Evolutionary conservation across 208 protist species (phyloP).

Genomic region (Strigomonas culicis): DNA sequence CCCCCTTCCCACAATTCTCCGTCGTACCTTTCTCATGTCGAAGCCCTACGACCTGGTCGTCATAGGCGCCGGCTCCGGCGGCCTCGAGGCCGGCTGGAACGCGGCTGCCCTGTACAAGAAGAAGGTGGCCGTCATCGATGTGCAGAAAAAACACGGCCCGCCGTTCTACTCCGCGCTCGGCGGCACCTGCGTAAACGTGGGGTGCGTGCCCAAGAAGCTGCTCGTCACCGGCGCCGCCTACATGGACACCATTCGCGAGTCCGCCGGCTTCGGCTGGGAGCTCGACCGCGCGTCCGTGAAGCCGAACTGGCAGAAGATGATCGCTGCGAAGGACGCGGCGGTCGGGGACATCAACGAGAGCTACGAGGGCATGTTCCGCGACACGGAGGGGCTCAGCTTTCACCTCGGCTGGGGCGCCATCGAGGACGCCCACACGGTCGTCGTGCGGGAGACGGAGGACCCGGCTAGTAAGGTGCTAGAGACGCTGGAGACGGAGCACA

Average conservation of each 20-base stretch:
- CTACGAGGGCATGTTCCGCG: slow-evolving; percentile 87
- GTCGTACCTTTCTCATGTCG: slow-evolving; percentile 39
- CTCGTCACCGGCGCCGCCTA: slow-evolving; percentile 86
- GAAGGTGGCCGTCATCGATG: slow-evolving; percentile 85
- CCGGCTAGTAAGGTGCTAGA: slow-evolving; percentile 45
- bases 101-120: slow-evolving; percentile 79
- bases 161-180: slow-evolving; percentile 76
- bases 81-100: slow-evolving; percentile 85
- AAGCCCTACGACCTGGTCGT: slow-evolving; percentile 88
- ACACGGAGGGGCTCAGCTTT: slow-evolving; percentile 84
- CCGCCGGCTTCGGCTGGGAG: slow-evolving; percentile 80
- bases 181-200: slow-evolving; percentile 86
- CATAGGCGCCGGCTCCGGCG: slow-evolving; percentile 85
- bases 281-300: slow-evolving; percentile 35
- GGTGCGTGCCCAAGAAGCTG: slow-evolving; percentile 89
- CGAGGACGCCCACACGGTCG: slow-evolving; percentile 65
- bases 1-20: slow-evolving; percentile 38
- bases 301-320: slow-evolving; percentile 85
- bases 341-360: slow-evolving; percentile 87
- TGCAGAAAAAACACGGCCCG: slow-evolving; percentile 74
- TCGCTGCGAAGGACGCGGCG: slow-evolving; percentile 84
- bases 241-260: slow-evolving; percentile 75
- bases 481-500: slow-evolving; percentile 64
- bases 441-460: slow-evolving; percentile 57
- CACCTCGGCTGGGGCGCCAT: slow-evolving; percentile 77